These are phyloP conservation scores for Eutrema heterophyllum DNA, from an alignment of 345 rosid genomes.

Conservation along the genomic window DNA sequence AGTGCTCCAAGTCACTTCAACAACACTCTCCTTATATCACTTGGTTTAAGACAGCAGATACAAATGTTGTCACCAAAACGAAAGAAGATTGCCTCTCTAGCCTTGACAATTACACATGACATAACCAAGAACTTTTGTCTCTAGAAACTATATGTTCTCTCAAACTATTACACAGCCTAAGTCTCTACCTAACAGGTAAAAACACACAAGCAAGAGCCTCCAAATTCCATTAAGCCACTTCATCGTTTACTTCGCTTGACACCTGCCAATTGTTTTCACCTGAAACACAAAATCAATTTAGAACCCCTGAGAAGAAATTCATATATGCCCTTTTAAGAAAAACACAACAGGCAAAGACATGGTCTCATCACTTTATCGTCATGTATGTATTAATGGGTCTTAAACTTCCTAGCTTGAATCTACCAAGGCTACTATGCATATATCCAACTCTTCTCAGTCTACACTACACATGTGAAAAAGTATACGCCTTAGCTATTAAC, in stretches of 20 bases:
- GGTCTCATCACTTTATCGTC: neutral
- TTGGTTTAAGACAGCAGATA: neutral
- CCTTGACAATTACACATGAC: neutral
- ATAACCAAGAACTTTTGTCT: neutral
- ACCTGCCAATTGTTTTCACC: slow-evolving; percentile 15
- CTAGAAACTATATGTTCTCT: neutral
- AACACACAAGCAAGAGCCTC: neutral
- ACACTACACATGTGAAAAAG: neutral
- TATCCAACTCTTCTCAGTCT: neutral
- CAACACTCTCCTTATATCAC: neutral
- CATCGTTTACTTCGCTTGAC: slow-evolving; percentile 9
- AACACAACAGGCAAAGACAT: neutral
- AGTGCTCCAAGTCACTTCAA: neutral
- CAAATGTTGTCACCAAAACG: neutral
- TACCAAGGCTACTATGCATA: neutral
- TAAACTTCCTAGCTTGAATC: neutral
- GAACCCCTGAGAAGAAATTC: neutral
- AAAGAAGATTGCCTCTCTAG: neutral
- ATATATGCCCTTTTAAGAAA: neutral
- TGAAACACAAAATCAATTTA: slow-evolving; percentile 9
- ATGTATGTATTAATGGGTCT: slow-evolving; percentile 4
- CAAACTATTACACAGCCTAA: slow-evolving; percentile 2
- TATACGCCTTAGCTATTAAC: neutral
- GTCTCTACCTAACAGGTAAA: slow-evolving; percentile 3
- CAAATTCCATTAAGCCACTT: neutral